Percentiles rank a stretch among this genome's conserved stretches.
phyloP scores from a whole-genome alignment of 176 grass and related monocot species.

The Aegilops speltoides region DNA sequence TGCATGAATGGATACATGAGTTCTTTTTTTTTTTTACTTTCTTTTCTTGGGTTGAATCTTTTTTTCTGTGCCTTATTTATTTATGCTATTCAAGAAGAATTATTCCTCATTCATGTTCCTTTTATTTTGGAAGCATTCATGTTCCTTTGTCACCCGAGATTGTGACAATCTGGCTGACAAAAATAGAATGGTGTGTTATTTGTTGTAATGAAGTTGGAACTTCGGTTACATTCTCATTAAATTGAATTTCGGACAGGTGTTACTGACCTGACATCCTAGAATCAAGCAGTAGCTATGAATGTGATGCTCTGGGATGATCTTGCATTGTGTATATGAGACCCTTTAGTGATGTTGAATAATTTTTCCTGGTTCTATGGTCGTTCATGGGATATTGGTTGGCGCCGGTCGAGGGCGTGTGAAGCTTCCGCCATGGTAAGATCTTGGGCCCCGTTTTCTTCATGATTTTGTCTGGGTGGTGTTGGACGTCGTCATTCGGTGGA shows the following conservation, averaged over 20 bases:
- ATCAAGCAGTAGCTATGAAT: background rate
- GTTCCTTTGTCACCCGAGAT: background rate
- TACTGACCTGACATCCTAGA: background rate
- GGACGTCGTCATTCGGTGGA: too few species aligned
- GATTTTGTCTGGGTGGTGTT: too few species aligned
- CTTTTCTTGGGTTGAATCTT: too few species aligned
- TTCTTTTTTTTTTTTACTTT: too few species aligned
- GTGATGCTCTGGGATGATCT: background rate
- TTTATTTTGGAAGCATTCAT: background rate
- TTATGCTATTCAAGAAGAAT: too few species aligned
- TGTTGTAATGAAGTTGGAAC: background rate
- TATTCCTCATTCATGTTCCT: too few species aligned
- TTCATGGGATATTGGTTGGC: too few species aligned
- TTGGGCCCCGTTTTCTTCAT: too few species aligned
- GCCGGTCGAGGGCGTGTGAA: too few species aligned
- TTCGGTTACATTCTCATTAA: background rate
- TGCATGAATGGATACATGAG: background rate
- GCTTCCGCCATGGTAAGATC: too few species aligned
- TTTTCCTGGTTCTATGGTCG: too few species aligned
- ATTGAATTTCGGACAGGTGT: background rate
- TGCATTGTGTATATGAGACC: background rate
- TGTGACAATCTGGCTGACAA: background rate
- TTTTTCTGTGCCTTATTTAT: too few species aligned
- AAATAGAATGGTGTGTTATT: background rate
- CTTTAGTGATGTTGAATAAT: background rate